Conservation (phyloP, 2,329 filamentous ascomycete genomes). For the Claviceps humidiphila region DNA sequence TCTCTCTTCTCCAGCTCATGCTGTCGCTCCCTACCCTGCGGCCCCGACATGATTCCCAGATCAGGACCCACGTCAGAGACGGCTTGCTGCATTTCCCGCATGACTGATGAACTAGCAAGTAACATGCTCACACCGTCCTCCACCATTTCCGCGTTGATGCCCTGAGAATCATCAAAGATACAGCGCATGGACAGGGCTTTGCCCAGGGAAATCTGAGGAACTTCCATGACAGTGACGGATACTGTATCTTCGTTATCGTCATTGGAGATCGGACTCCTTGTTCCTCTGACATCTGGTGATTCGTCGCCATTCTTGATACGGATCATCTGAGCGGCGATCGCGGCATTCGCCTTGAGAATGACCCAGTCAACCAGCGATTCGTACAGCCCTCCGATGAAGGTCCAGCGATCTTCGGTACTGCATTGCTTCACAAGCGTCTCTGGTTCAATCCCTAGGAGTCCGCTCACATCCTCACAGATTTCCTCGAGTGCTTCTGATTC, state of each 20-base stretch:
- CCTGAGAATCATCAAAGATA: conserved; percentile 81
- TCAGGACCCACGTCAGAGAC: conserved; percentile 66
- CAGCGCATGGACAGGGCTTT: conserved; percentile 83
- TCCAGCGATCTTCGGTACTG: conserved; percentile 70
- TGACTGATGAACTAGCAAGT: conserved; percentile 63
- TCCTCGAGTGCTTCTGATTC: conserved; percentile 77
- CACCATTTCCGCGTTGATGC: conserved; percentile 96
- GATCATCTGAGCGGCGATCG: conserved; percentile 65
- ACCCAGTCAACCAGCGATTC: conserved; percentile 94
- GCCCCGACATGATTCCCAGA: conserved; percentile 58
- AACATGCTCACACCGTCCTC: conserved; percentile 76
- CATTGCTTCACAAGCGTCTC: conserved; percentile 68
- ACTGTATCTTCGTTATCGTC: conserved; percentile 74
- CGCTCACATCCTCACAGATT: conserved; percentile 80
- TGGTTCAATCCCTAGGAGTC: conserved; percentile 73
- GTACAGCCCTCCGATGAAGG: conserved; percentile 76
- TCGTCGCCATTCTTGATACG: conserved; percentile 52
- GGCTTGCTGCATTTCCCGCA: conserved; percentile 77
- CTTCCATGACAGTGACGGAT: conserved; percentile 74
- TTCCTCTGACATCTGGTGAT: conserved; percentile 49
- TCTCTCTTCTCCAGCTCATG: conserved; percentile 72
- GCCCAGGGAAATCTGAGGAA: conserved; percentile 66
- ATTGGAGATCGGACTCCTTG: conserved; percentile 50
- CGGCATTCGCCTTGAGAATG: conserved; percentile 72
- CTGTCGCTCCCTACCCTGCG: conserved; percentile 58